phyloP scores from a whole-genome alignment of 2,329 filamentous ascomycete species.

The Microthyrium microscopicum region DNA sequence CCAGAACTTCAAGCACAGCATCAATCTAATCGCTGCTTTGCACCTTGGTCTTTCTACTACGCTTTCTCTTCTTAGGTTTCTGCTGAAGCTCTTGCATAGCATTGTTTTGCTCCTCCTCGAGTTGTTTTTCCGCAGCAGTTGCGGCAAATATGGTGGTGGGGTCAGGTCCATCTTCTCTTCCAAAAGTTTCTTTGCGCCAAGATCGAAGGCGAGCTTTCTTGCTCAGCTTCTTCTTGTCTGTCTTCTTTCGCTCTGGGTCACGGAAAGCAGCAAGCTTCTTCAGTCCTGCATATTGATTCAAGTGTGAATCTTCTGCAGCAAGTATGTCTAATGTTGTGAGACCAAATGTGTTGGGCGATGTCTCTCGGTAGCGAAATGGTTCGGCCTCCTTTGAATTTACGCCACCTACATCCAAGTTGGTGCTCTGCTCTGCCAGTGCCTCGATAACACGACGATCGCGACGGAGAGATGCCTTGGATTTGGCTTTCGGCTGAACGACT shows the following conservation, averaged over 20 bases:
- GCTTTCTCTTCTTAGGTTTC: constrained; percentile 10
- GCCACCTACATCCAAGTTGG: constrained; percentile 50
- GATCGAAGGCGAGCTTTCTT: constrained; percentile 85
- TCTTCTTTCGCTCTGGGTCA: constrained; percentile 73
- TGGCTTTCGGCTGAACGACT: constrained; percentile 24
- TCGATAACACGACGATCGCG: constrained; percentile 73
- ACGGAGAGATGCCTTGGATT: constrained; percentile 52
- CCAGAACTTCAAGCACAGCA: no score
- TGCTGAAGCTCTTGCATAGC: no score
- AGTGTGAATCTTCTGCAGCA: constrained; percentile 65
- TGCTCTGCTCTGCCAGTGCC: constrained; percentile 63
- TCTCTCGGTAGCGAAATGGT: constrained; percentile 83
- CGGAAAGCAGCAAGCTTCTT: constrained; percentile 91
- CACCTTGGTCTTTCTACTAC: constrained; percentile 10
- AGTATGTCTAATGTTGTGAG: constrained; percentile 83
- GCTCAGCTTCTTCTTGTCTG: constrained; percentile 71
- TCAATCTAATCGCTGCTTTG: background rate
- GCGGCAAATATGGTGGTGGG: background rate
- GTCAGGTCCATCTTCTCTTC: constrained; percentile 35
- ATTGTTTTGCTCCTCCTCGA: no score
- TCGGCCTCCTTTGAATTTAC: constrained; percentile 33
- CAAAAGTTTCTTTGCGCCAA: constrained; percentile 61
- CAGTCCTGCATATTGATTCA: constrained; percentile 82
- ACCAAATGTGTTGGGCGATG: constrained; percentile 76
- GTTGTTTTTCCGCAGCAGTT: no score